These are phyloP conservation scores for Aspergillus phoenicis DNA, from an alignment of 2,329 filamentous ascomycete species.

Conservation along the genomic window DNA sequence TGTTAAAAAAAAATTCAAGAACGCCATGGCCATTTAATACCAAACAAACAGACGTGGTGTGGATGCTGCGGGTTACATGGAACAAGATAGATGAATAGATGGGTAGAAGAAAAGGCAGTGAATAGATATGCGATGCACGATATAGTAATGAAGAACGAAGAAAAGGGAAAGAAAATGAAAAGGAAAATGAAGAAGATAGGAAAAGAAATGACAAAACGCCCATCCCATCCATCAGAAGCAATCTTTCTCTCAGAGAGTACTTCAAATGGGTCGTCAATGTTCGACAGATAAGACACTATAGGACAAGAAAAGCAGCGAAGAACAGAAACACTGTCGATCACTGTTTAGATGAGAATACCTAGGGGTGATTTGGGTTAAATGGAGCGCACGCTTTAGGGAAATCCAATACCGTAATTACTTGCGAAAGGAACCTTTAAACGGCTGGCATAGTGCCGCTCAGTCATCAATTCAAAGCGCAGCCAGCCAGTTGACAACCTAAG, in stretches of 20 bases:
- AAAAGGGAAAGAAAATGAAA: not conserved
- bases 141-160: not conserved
- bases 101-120: too few relatives aligned
- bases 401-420: not conserved
- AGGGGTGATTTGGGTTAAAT: not conserved
- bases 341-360: not conserved
- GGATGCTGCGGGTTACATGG: not conserved
- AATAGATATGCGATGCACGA: too few relatives aligned
- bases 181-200: not conserved
- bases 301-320: not conserved
- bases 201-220: not conserved
- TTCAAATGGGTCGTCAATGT: not conserved
- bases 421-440: not conserved
- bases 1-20: not conserved
- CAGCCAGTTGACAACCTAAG: slow-evolving; percentile 29
- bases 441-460: not conserved
- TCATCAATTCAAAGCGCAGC: slow-evolving; percentile 16
- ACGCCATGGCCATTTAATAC: not conserved
- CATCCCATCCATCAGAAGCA: not conserved
- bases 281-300: not conserved
- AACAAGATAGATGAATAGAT: not conserved
- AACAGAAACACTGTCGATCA: not conserved
- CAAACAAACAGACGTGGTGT: not conserved
- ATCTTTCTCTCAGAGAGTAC: not conserved
- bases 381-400: not conserved